phyloP scores from a whole-genome alignment of 768 basidiomycete genomes.

The Mycena venus region DNA sequence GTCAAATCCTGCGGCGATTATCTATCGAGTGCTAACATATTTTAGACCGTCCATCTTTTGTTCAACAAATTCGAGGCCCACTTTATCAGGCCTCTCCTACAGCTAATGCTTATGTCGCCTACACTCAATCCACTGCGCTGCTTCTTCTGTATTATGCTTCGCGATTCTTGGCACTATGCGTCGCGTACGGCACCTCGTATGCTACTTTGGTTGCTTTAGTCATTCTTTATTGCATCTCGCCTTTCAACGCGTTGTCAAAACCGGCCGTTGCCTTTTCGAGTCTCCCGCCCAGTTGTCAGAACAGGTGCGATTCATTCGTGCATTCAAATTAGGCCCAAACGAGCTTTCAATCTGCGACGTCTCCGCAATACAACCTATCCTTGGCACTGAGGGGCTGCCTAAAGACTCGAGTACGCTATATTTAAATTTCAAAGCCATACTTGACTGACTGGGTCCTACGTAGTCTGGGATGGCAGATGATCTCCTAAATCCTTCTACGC shows the following conservation, averaged over 20 bases:
- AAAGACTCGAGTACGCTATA: neutral
- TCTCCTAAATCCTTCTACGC: neutral
- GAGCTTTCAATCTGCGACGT: constrained; percentile 12
- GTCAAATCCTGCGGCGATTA: neutral
- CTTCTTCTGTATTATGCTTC: neutral
- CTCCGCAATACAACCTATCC: neutral
- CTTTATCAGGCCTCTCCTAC: neutral
- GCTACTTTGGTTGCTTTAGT: neutral
- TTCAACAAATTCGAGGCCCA: constrained; percentile 3
- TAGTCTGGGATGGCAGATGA: constrained; percentile 13
- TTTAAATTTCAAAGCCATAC: neutral
- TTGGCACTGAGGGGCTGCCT: constrained; percentile 10
- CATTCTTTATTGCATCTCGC: neutral
- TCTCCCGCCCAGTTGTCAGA: neutral
- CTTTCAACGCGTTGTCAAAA: constrained; percentile 3
- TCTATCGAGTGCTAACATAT: neutral
- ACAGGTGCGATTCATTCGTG: neutral
- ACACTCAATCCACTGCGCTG: neutral
- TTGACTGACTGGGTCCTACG: too few relatives aligned
- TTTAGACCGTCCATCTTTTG: neutral
- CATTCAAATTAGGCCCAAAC: neutral
- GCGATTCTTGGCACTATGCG: neutral
- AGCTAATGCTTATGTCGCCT: neutral
- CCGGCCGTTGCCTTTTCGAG: neutral
- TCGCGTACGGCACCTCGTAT: neutral